Base-by-base conservation (phyloP, 495 filamentous ascomycete genomes). In the Hypomontagnella monticulosa region DNA sequence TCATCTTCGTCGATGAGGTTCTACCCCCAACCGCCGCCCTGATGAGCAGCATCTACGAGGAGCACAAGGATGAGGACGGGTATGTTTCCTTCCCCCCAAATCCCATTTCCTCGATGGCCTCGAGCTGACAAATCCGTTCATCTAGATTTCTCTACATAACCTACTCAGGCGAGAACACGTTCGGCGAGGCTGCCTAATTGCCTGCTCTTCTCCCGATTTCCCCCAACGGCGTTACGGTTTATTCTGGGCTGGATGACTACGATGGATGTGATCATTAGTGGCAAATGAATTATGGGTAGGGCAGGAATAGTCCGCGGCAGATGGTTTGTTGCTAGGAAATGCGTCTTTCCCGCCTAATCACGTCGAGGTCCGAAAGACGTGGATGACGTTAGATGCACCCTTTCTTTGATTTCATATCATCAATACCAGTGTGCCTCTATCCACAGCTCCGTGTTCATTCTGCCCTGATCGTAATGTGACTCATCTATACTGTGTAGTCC, bases 1-100 rank as follows among this genome's bases (percentile, higher is more conserved):
- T 99, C 86, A 99, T 99, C 86, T 99, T 98, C 82, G 95, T 99
- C 67, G 95, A 98, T 75, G 95, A 97, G 84, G 94, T 98, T 34
- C 87, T 99, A 23, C 95, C 95, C 34, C 95, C 95, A 0, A 98
- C 95, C 2, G 95, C 95, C 43, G 95, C 95, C 44, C 88, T 99
- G 42, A 99, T 99, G 95, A 97, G 92, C 85, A 93, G 89, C 76
- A 99, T 99, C 80, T 99, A 98, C 77, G 95, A 99, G 78, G 95
- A 99, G 79, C 94, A 97, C 87, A 97, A 97, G 80, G 84, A 84
- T 60, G 82, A 92, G 83, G 81, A 92, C 79, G 86, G 90, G 87
- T 83, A 81, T 69, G 78, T 78, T 23, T 36, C 30, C 46, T 16
- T 50, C 16, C 41, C 27, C 41, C 20, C 51, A 9, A 33, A n/a